phyloP scores from a whole-genome alignment of 2,329 filamentous ascomycete species.

The Colletotrichum sp. region DNA sequence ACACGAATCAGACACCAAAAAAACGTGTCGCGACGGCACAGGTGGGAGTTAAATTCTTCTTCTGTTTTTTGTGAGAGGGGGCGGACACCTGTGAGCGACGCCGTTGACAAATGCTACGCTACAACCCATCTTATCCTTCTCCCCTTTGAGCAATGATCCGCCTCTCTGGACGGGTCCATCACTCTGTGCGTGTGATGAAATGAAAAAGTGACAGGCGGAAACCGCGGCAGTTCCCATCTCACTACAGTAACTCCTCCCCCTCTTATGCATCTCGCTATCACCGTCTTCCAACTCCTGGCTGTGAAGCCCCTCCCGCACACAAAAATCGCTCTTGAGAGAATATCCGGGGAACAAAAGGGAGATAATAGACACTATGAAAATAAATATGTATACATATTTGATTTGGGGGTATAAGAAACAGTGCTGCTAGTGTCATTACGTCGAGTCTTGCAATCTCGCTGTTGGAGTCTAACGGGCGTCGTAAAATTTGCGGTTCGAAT shows the following conservation, averaged over 20 bases:
- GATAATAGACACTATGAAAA: constrained; percentile 11
- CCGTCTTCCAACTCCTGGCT: background rate
- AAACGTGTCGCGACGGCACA: background rate
- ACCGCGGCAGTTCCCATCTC: background rate
- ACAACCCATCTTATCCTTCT: background rate
- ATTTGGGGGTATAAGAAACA: background rate
- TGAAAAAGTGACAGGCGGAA: constrained; percentile 4
- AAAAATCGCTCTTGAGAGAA: background rate
- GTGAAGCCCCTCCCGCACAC: background rate
- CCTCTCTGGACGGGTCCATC: background rate
- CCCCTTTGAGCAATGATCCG: background rate
- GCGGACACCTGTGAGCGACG: background rate
- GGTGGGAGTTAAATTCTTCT: background rate
- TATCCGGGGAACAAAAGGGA: background rate
- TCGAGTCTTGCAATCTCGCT: background rate
- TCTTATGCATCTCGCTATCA: background rate
- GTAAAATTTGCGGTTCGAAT: background rate
- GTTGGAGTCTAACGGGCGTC: background rate
- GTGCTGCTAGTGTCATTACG: constrained; percentile 10
- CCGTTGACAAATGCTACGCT: constrained; percentile 1
- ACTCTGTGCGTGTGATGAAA: background rate
- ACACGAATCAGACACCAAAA: background rate
- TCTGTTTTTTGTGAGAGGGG: background rate
- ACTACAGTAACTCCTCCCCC: background rate
- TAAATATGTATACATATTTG: constrained; percentile 4